These are phyloP conservation scores for Suhomyces maxii DNA, from an alignment of 1,139 yeast species.

Conservation along the genomic window DNA sequence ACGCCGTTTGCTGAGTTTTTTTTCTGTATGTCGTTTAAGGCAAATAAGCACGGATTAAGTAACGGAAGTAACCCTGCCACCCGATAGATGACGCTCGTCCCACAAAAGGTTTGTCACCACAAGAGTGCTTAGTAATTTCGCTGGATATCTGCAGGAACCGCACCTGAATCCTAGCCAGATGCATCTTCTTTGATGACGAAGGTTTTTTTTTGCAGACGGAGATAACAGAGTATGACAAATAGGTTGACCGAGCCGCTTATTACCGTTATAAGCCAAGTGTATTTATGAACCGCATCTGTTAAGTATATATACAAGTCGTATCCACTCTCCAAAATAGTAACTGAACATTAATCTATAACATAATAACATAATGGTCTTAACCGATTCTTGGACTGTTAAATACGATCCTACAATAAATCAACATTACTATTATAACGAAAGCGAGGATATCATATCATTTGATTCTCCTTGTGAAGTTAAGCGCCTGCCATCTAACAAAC, in stretches of 20 bases:
- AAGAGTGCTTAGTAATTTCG: neutral
- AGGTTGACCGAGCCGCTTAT: neutral
- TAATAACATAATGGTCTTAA: neutral
- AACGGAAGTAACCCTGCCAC: neutral
- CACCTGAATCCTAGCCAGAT: neutral
- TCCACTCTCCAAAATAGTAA: neutral
- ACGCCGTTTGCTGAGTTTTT: neutral
- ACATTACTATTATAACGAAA: conserved; percentile 36
- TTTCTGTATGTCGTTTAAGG: no score
- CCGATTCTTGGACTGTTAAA: conserved; percentile 18
- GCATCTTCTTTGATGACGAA: no score
- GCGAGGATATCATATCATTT: conserved; percentile 34
- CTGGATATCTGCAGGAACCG: neutral
- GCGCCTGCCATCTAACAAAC: conserved; percentile 5
- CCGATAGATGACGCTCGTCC: neutral
- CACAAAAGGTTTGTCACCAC: neutral
- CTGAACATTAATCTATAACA: neutral
- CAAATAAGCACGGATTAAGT: no score
- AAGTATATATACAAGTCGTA: neutral
- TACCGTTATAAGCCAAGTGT: no score
- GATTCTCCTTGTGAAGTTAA: conserved; percentile 46
- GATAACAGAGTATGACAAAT: neutral
- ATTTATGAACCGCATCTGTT: neutral
- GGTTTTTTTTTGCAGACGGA: neutral
- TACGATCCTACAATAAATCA: conserved; percentile 38